Conservation (phyloP, 2,329 filamentous ascomycete species). For the Diplodia corticola region DNA sequence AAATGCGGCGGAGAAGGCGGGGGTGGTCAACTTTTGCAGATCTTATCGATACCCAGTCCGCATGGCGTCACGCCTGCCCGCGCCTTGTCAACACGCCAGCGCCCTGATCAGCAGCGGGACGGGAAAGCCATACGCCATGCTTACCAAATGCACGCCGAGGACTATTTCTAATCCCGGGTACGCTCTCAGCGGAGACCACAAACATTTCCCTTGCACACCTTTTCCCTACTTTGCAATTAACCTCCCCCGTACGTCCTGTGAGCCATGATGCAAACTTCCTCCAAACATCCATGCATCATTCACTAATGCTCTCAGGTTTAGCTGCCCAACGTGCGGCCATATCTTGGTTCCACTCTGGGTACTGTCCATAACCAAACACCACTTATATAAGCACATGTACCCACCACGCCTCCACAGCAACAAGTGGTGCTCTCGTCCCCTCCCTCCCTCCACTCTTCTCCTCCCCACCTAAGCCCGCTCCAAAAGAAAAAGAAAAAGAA, state of each 20-base stretch:
- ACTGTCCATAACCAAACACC: not conserved
- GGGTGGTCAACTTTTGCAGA: not conserved
- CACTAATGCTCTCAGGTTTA: not conserved
- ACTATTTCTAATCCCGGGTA: not conserved
- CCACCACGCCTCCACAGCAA: not conserved
- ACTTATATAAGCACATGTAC: not conserved
- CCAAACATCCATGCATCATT: not conserved
- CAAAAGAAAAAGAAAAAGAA: not conserved
- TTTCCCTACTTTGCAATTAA: no score
- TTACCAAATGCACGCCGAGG: not conserved
- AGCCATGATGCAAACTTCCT: no score
- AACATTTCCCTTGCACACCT: no score
- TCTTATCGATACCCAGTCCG: conserved; percentile 16
- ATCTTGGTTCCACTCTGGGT: not conserved
- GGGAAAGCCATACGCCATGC: not conserved
- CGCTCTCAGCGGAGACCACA: no score
- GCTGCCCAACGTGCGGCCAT: not conserved
- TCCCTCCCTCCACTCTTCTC: not conserved
- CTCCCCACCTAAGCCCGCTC: not conserved
- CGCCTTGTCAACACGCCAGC: no score
- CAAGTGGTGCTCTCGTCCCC: not conserved
- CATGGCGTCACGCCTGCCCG: not conserved
- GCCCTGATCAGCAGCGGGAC: no score
- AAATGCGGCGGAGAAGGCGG: not conserved
- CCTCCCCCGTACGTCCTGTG: no score